Conservation (phyloP, 345 rosid genomes). For the Linum tenue region DNA sequence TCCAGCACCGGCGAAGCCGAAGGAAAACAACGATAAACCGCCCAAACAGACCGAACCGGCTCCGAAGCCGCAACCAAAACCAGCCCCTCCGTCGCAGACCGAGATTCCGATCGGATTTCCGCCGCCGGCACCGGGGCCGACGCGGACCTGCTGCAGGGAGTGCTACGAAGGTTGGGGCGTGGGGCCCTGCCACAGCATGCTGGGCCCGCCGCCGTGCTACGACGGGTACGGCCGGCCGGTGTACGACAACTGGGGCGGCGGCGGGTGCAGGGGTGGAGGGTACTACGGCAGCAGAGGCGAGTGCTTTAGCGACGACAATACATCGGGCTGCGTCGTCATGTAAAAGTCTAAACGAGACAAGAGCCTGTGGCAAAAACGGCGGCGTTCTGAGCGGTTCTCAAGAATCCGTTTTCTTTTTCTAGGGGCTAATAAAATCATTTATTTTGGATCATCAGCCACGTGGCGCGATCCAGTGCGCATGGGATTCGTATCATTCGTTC, state of each 20-base stretch:
- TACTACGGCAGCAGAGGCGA: conserved; percentile 7
- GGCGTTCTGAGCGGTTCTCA: not conserved
- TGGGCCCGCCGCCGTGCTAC: conserved; percentile 4
- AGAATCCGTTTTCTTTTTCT: too few relatives aligned
- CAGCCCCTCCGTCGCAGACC: not conserved
- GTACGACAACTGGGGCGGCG: conserved; percentile 17
- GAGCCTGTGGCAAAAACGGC: not conserved
- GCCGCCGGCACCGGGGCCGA: conserved; percentile 4
- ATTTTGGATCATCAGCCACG: not conserved
- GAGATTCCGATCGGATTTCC: not conserved
- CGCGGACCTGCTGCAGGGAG: conserved; percentile 12
- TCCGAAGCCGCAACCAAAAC: not conserved
- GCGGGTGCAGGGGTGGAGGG: not conserved
- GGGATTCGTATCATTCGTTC: not conserved
- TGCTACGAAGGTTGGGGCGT: conserved; percentile 9
- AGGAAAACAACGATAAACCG: not conserved
- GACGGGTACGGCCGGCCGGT: conserved; percentile 25
- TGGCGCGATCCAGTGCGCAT: not conserved
- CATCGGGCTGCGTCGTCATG: conserved; percentile 23
- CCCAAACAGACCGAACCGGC: not conserved
- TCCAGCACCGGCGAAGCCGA: not conserved
- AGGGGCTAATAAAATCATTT: too few relatives aligned
- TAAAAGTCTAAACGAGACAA: not conserved
- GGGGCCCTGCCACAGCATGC: not conserved
- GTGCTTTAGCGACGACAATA: conserved; percentile 22